Percentiles rank a stretch among this genome's conserved stretches.
These are phyloP conservation scores for Cichorium intybus DNA, from an alignment of 140 eudicot species.

Conservation along the genomic window DNA sequence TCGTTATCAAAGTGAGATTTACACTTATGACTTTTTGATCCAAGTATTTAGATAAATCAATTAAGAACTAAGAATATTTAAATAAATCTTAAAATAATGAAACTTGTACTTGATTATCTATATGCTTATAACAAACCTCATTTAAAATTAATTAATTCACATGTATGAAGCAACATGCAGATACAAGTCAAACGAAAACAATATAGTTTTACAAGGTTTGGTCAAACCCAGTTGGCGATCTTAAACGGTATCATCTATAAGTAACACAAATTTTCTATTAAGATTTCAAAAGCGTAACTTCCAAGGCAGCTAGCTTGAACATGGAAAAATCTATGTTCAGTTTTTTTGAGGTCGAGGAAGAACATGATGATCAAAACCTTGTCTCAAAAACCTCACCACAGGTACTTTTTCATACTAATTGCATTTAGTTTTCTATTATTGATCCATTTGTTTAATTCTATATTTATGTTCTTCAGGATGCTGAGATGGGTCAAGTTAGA, in stretches of 20 bases:
- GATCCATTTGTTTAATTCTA: background rate
- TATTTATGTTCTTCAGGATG: conserved; percentile 34
- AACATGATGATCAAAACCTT: conserved; percentile 20
- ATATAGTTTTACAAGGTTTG: conserved; percentile 6
- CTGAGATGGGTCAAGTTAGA: conserved; percentile 60
- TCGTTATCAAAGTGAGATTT: background rate
- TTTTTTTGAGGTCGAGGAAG: conserved; percentile 30
- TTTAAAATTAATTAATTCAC: conserved; percentile 18
- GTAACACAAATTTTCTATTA: conserved; percentile 18
- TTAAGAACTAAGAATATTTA: background rate
- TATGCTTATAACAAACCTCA: conserved; percentile 22
- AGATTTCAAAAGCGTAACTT: conserved; percentile 7
- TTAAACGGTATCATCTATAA: conserved; percentile 16
- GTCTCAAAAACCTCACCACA: conserved; percentile 7
- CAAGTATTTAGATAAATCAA: background rate
- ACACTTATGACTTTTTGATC: background rate
- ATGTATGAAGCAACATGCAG: conserved; percentile 39
- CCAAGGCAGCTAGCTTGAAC: conserved; percentile 22
- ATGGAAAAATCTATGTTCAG: conserved; percentile 39
- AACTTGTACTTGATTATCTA: conserved; percentile 20
- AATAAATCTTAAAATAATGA: conserved; percentile 3
- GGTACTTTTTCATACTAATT: conserved; percentile 24
- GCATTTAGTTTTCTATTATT: background rate
- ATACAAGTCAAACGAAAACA: conserved; percentile 13
- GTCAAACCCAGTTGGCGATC: conserved; percentile 36